Conservation (phyloP, 345 rosid genomes). For the Rhodamnia argentea region DNA sequence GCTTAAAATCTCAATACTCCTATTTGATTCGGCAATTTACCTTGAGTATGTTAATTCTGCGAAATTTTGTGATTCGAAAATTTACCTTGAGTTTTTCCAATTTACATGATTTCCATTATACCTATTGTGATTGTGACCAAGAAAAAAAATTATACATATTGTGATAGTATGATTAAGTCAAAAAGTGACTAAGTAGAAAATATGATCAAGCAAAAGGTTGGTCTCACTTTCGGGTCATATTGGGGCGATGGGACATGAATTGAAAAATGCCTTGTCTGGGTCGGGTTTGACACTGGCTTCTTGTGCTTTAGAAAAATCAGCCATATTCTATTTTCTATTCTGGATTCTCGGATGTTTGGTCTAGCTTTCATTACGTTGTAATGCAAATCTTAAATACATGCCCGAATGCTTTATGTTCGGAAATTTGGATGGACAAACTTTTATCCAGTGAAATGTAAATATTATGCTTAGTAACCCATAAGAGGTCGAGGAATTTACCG, state of each 20-base stretch:
- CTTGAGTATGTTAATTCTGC: fast-evolving
- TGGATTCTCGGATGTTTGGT: background rate
- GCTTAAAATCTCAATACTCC: background rate
- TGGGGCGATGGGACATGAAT: background rate
- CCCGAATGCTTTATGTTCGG: background rate
- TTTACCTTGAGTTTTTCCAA: too few relatives aligned
- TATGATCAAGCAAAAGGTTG: background rate
- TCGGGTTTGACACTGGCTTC: background rate
- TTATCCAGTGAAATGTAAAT: background rate
- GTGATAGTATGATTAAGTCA: background rate
- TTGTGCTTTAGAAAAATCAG: background rate
- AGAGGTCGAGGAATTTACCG: background rate
- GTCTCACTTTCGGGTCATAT: background rate
- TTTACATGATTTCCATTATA: background rate
- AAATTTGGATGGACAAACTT: background rate
- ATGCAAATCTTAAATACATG: background rate
- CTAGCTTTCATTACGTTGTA: background rate
- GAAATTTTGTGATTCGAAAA: background rate
- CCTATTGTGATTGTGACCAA: too few relatives aligned
- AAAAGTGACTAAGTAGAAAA: background rate
- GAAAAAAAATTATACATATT: too few relatives aligned
- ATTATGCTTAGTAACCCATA: background rate
- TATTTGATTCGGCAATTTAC: background rate
- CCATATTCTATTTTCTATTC: background rate
- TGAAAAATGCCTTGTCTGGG: background rate